phyloP scores from a whole-genome alignment of 1,139 yeast genomes.

The Hansenula lynferdii region DNA sequence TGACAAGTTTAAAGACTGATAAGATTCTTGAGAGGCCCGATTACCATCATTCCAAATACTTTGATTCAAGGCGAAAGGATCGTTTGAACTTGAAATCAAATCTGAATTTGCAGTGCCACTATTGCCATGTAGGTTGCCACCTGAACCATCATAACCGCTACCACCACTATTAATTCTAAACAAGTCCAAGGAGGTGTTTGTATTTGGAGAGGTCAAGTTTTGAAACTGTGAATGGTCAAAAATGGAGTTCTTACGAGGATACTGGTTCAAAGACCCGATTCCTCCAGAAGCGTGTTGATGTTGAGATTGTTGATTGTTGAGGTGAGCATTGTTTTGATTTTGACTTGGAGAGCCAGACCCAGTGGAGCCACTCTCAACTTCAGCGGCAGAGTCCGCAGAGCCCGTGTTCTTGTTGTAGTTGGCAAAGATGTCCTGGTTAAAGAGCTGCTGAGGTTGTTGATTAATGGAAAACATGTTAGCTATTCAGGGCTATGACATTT shows the following conservation, averaged over 20 bases:
- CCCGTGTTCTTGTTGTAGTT: not conserved
- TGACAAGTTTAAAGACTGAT: no score
- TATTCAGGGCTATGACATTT: no score
- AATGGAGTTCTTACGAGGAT: not conserved
- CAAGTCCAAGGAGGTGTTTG: not conserved
- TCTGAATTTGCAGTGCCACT: no score
- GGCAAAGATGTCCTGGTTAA: slow-evolving; percentile 2
- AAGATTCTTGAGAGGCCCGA: slow-evolving; percentile 2
- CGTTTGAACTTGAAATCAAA: not conserved
- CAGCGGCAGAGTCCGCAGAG: not conserved
- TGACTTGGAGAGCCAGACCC: no score
- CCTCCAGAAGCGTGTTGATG: not conserved
- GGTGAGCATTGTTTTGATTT: no score
- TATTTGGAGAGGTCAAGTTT: slow-evolving; percentile 1
- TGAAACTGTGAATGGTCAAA: not conserved
- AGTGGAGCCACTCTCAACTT: no score
- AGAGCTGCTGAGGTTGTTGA: not conserved
- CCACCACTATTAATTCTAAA: no score
- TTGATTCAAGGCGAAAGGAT: slow-evolving; percentile 2
- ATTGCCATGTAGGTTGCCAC: no score
- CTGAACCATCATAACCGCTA: no score
- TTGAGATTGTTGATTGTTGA: not conserved
- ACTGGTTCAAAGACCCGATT: not conserved
- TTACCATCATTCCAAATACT: not conserved
- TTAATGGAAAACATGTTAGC: not conserved